A percentile compares a stretch with the other conserved stretches of the same genome.
Conservation (phyloP, 176 grass and related monocot genomes). For the Avena eriantha region DNA sequence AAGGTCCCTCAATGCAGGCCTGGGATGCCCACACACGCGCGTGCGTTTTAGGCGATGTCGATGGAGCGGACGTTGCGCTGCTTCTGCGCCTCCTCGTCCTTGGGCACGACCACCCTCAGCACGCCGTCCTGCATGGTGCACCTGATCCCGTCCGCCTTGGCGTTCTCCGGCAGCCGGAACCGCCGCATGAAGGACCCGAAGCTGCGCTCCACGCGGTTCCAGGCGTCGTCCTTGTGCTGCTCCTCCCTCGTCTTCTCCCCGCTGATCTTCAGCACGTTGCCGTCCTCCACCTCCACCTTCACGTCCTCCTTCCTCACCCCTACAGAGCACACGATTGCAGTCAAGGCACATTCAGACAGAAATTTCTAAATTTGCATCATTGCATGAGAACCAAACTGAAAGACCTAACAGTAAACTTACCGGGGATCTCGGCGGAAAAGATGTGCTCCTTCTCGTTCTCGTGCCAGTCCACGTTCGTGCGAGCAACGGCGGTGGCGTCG, state of each 20-base stretch:
- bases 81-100: slow-evolving; percentile 34
- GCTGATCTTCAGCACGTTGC: slow-evolving; percentile 57
- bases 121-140: slow-evolving; percentile 50
- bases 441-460: slow-evolving; percentile 54
- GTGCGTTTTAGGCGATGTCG: slow-evolving; percentile 21
- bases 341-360: too few relatives aligned
- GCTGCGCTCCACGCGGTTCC: slow-evolving; percentile 53
- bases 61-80: slow-evolving; percentile 38
- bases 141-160: slow-evolving; percentile 37
- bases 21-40: too few relatives aligned
- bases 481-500: slow-evolving; percentile 37
- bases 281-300: slow-evolving; percentile 62
- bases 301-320: slow-evolving; percentile 43
- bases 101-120: slow-evolving; percentile 52
- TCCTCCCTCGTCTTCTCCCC: slow-evolving; percentile 51
- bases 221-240: slow-evolving; percentile 39
- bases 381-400: too few relatives aligned
- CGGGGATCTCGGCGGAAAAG: slow-evolving; percentile 52
- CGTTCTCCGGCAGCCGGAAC: slow-evolving; percentile 48
- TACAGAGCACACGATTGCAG: too few relatives aligned
- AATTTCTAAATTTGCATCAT: too few relatives aligned
- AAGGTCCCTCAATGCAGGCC: too few relatives aligned
- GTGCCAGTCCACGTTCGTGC: slow-evolving; percentile 53
- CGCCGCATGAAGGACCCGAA: slow-evolving; percentile 47
- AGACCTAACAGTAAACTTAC: too few relatives aligned